Evolutionary conservation across 495 filamentous ascomycete genomes (phyloP), one percentile per base, ranked within the genome.

Genomic region (Cryomyces minteri): DNA sequence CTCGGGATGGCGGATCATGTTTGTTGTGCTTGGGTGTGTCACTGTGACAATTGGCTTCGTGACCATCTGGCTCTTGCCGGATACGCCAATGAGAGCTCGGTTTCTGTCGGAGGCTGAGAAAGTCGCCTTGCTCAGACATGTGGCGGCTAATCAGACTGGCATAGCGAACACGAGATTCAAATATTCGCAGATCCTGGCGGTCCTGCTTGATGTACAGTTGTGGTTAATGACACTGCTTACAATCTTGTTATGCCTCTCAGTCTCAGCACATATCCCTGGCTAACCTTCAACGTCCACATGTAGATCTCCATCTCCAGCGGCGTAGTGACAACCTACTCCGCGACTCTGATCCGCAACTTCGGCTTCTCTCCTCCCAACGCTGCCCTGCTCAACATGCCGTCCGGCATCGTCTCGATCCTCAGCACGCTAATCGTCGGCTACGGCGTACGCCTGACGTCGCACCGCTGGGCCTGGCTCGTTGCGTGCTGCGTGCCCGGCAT

Each of bases 1-100:
- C 12, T 55, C 62, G 4, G 72, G 76, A 8, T 81, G 77, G 78
- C 59, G 65, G 5, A 68, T 72, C 50, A 79, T 80, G 74, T 79
- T 79, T 50, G 57, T 80, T 36, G 65, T 70, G 18, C 66, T 79
- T 32, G 78, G 77, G 4, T 46, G 68, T 11, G 51, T 78, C 25
- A 82, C 76, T 5, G 52, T 80, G 8, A 28, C 67, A 8, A 70
- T 67, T 5, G 67, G 65, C 0, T 52, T 73, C 0, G 56, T 71
- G n/a, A 61, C 74, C 5, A 5, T 45, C 30, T 29, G 37, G 25
- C 4, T 45, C 4, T 18, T 52, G 5, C 49, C 49, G 38, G 60
- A 63, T 52, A 49, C 18, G 11, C 61, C 59, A 4, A 59, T 63
- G 57, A 46, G 55, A 10, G 58, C 58, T 7, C 51, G 54, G 8